phyloP scores from a whole-genome alignment of 495 filamentous ascomycete species.

The Penicillium taxi region DNA sequence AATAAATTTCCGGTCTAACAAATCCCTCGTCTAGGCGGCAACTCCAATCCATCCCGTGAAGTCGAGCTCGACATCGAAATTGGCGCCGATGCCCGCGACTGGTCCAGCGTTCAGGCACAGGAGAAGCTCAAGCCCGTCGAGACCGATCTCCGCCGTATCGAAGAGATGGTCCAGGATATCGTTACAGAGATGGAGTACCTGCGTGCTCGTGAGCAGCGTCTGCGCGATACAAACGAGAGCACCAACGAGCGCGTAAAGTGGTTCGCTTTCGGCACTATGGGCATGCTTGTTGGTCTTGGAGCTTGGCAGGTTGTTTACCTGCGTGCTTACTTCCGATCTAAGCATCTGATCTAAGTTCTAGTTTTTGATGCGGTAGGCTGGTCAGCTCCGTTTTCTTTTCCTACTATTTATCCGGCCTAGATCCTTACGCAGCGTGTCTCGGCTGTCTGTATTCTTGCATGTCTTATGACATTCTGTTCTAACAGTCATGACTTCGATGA shows the following conservation, averaged over 20 bases:
- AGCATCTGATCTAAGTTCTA: conserved; percentile 67
- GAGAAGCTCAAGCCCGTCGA: conserved; percentile 98
- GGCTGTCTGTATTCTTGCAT: conserved; percentile 8
- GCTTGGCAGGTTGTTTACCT: conserved; percentile 97
- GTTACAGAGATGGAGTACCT: conserved; percentile 91
- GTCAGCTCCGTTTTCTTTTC: too few relatives aligned
- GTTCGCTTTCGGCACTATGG: conserved; percentile 94
- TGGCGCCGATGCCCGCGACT: conserved; percentile 96
- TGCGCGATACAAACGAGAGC: conserved; percentile 98
- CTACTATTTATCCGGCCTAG: too few relatives aligned
- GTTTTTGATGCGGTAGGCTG: too few relatives aligned
- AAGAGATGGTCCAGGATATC: conserved; percentile 75
- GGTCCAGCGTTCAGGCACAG: conserved; percentile 88
- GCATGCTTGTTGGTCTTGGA: conserved; percentile 81
- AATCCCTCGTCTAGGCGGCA: conserved; percentile 17
- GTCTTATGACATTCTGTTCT: conserved; percentile 31
- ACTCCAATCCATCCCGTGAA: conserved; percentile 58
- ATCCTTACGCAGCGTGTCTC: too few relatives aligned
- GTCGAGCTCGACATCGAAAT: conserved; percentile 98
- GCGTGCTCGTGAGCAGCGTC: conserved; percentile 79
- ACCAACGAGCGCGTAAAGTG: conserved; percentile 98
- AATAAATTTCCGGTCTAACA: too few relatives aligned
- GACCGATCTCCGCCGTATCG: conserved; percentile 87
- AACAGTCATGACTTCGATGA: conserved; percentile 37
- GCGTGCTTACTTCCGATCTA: conserved; percentile 94